phyloP scores from a whole-genome alignment of 2,329 filamentous ascomycete species.

The Neofusicoccum cordaticola region DNA sequence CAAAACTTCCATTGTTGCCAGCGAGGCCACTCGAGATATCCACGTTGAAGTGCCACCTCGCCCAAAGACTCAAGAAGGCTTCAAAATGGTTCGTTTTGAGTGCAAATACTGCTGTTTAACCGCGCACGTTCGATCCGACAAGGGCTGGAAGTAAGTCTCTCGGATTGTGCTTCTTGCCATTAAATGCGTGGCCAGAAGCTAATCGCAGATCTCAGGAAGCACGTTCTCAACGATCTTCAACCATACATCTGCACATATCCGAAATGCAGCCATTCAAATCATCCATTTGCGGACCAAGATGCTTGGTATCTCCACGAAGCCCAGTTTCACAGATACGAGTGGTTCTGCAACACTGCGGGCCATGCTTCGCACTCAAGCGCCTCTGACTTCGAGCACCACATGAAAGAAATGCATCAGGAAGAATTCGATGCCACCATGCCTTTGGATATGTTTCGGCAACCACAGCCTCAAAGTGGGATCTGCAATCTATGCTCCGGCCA shows the following conservation, averaged over 20 bases:
- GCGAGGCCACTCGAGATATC: not conserved
- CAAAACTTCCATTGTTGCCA: not conserved
- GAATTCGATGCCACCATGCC: not conserved
- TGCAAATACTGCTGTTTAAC: not conserved
- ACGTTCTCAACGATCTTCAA: constrained; percentile 19
- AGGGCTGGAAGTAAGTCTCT: constrained; percentile 1
- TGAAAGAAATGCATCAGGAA: constrained; percentile 6
- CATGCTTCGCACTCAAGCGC: constrained; percentile 4
- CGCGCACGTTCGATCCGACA: not conserved
- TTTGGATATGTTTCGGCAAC: constrained; percentile 13
- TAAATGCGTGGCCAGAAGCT: not conserved
- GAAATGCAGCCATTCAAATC: constrained; percentile 11
- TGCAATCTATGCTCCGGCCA: constrained; percentile 16
- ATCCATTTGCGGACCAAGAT: constrained; percentile 11
- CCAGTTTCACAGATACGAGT: constrained; percentile 18
- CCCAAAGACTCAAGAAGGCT: not conserved
- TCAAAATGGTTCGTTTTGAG: not conserved
- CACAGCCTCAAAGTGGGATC: not conserved
- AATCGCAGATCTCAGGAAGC: not conserved
- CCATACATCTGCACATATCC: constrained; percentile 19
- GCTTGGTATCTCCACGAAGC: constrained; percentile 19
- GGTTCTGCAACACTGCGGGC: constrained; percentile 15
- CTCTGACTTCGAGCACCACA: constrained; percentile 13
- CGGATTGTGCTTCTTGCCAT: not conserved
- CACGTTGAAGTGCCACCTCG: not conserved